These are phyloP conservation scores for Colletotrichum aenigma DNA, from an alignment of 2,329 filamentous ascomycete genomes.

Conservation along the genomic window DNA sequence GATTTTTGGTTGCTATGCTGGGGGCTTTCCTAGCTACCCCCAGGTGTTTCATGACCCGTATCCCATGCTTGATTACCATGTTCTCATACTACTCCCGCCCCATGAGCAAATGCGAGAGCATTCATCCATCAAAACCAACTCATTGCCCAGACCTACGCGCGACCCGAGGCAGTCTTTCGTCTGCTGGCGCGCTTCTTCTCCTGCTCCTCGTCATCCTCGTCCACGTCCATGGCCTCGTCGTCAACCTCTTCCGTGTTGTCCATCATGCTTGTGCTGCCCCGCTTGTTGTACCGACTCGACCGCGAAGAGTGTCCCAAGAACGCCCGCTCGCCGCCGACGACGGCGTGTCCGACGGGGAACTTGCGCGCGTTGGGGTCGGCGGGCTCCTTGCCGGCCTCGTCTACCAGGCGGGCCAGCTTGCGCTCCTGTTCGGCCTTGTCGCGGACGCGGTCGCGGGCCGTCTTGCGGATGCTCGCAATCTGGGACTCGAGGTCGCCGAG, in stretches of 20 bases:
- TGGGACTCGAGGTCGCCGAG: conserved; percentile 78
- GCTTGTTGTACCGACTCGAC: conserved; percentile 21
- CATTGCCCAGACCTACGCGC: background rate
- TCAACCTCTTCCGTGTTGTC: conserved; percentile 47
- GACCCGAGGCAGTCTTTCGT: conserved; percentile 52
- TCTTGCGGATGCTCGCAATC: conserved; percentile 67
- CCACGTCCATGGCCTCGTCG: conserved; percentile 61
- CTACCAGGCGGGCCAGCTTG: conserved; percentile 53
- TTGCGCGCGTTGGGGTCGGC: conserved; percentile 22
- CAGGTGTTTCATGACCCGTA: background rate
- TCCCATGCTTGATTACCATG: background rate
- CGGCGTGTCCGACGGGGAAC: background rate
- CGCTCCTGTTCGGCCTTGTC: conserved; percentile 53
- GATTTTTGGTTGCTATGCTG: background rate
- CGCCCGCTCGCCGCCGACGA: background rate
- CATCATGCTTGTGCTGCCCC: conserved; percentile 34
- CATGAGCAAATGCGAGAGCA: background rate
- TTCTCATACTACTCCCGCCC: background rate
- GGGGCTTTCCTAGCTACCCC: background rate
- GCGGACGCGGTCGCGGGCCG: conserved; percentile 57
- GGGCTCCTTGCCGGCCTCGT: conserved; percentile 42
- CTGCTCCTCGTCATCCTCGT: conserved; percentile 52
- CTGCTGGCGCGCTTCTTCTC: conserved; percentile 56
- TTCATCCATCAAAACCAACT: background rate
- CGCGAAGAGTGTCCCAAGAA: conserved; percentile 26